These are phyloP conservation scores for Stropharia rugosoannulata DNA, from an alignment of 768 basidiomycete genomes.

Conservation along the genomic window DNA sequence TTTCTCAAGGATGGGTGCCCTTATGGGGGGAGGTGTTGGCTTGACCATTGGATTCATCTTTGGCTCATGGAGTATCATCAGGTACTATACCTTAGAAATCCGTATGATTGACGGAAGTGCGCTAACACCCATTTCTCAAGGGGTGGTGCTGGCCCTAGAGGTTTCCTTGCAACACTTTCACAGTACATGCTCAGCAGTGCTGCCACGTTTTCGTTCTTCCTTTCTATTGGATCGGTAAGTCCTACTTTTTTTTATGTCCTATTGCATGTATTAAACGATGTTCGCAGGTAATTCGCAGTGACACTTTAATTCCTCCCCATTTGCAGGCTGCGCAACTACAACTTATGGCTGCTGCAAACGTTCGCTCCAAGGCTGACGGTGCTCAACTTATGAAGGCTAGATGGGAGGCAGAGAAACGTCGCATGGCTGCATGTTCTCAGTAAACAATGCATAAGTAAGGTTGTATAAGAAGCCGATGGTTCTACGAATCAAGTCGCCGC, in stretches of 20 bases:
- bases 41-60: conserved; percentile 98
- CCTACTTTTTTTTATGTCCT: not conserved
- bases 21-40: conserved; percentile 93
- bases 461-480: no score
- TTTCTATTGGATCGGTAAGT: conserved; percentile 87
- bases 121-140: conserved; percentile 36
- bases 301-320: conserved; percentile 57
- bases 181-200: conserved; percentile 99
- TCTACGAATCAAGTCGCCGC: not conserved
- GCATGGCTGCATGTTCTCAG: conserved; percentile 18
- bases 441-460: conserved; percentile 5
- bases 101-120: not conserved
- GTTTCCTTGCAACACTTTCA: conserved; percentile 86
- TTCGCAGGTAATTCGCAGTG: conserved; percentile 84
- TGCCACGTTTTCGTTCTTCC: conserved; percentile 97
- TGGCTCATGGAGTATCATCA: conserved; percentile 87
- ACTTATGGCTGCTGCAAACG: conserved; percentile 47
- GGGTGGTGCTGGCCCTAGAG: conserved; percentile 88
- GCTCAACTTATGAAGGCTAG: conserved; percentile 67
- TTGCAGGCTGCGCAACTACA: conserved; percentile 65
- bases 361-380: conserved; percentile 69
- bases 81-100: conserved; percentile 47
- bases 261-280: not conserved
- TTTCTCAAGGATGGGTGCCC: conserved; percentile 75
- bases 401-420: conserved; percentile 66